Evolutionary conservation across 1,284 basidiomycete genomes (phyloP), one percentile per base, ranked within the genome.

Genomic region (Leccinum pseudoinsigne): DNA sequence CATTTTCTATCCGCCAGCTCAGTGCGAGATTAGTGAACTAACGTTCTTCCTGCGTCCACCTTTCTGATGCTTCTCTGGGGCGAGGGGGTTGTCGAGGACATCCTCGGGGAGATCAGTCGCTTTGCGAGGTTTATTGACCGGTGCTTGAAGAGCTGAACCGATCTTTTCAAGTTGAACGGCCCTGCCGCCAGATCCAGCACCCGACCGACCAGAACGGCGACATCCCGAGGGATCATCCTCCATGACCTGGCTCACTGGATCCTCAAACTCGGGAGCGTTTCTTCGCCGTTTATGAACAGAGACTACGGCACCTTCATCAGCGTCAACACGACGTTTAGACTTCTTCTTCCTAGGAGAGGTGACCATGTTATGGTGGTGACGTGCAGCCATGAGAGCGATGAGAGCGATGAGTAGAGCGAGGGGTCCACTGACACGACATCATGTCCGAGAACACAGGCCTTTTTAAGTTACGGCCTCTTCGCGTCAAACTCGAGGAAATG

Each of bases 171-270:
- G 54, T 8, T 11, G 9, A n/a, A 18, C 31, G 21, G 16, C n/a
- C 54, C 54, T 55, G 31, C 54, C n/a, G n/a, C 54, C 54, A 14
- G 54, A 55, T 55, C 54, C 54, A 34, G 54, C 54, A 31, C 54
- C 54, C n/a, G 31, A 11, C 31, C 54, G 31, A 31, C 54, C 28
- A 55, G 54, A 55, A 55, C 31, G n/a, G 16, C n/a, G 16, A 31
- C 10, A 26, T n/a, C 8, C 23, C 23, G 31, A 31, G 31, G 16
- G 40, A 40, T 54, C 53, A 54, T 14, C 8, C 53, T 54, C 53
- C 10, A 21, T 14, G 51, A 21, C 21, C 28, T 55, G 26, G 53
- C 26, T 55, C 26, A 12, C 28, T 16, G 28, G 11, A 14, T 55
- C 53, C 28, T 18, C 28, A 14, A n/a, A 55, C 54, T 34, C 16